Conservation (phyloP, 768 basidiomycete species). For the Termitomyces sp. region DNA sequence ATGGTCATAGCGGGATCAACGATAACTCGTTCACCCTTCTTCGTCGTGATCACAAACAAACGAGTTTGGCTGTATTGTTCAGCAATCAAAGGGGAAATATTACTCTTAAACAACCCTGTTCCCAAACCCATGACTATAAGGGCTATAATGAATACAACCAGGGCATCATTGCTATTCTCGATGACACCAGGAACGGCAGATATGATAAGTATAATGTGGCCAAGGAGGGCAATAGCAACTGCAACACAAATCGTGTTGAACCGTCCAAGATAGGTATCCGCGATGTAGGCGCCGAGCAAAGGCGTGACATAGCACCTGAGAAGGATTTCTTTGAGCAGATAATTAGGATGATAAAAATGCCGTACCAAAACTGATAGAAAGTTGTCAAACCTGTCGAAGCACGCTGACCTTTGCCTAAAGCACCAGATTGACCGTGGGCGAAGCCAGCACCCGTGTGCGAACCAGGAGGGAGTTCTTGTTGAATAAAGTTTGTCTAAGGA, state of each 20-base stretch:
- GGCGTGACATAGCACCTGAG: slow-evolving; percentile 61
- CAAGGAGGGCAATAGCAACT: slow-evolving; percentile 52
- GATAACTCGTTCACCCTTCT: slow-evolving; percentile 62
- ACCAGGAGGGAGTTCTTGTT: slow-evolving; percentile 58
- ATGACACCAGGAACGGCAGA: slow-evolving; percentile 58
- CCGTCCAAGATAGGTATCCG: slow-evolving; percentile 67
- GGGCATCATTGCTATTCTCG: slow-evolving; percentile 3
- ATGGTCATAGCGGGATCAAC: slow-evolving; percentile 66
- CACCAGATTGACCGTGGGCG: slow-evolving; percentile 53
- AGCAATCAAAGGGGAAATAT: slow-evolving; percentile 73
- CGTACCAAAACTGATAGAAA: slow-evolving; percentile 67
- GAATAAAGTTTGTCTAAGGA: slow-evolving; percentile 65
- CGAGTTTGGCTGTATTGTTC: slow-evolving; percentile 63
- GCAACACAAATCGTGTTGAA: slow-evolving; percentile 69
- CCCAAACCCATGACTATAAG: slow-evolving; percentile 58
- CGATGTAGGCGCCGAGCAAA: slow-evolving; percentile 64
- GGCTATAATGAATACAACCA: slow-evolving; percentile 31
- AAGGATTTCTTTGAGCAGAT: background rate
- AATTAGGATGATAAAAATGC: background rate
- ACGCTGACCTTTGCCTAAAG: slow-evolving; percentile 60
- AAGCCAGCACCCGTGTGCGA: slow-evolving; percentile 63
- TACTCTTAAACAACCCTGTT: slow-evolving; percentile 71
- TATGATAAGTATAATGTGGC: slow-evolving; percentile 61
- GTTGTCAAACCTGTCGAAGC: slow-evolving; percentile 68
- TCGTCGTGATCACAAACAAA: slow-evolving; percentile 44